Conservation (phyloP, 2,329 filamentous ascomycete species). For the Zelopaecilomyces penicillatus region DNA sequence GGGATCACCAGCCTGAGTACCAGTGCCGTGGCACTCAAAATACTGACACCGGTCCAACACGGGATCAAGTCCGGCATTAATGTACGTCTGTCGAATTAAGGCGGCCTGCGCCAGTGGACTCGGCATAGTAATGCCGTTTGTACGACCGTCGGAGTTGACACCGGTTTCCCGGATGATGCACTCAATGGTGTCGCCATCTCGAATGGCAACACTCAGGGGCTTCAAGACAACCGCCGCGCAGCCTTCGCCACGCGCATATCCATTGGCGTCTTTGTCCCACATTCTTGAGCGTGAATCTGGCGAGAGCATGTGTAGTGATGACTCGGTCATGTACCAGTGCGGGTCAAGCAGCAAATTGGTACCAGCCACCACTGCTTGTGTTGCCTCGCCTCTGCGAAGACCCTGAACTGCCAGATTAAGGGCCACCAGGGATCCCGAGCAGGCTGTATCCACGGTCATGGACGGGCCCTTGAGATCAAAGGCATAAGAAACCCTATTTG, state of each 20-base stretch:
- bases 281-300: conserved; percentile 25
- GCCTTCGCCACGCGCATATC: conserved; percentile 46
- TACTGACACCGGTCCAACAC: conserved; percentile 27
- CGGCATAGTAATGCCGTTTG: conserved; percentile 11
- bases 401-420: conserved; percentile 19
- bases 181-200: conserved; percentile 18
- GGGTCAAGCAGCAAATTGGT: conserved; percentile 24
- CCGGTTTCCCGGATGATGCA: conserved; percentile 16
- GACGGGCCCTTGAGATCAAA: conserved; percentile 17
- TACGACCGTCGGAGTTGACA: conserved; percentile 16
- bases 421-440: conserved; percentile 17
- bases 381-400: conserved; percentile 22
- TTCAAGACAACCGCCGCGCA: conserved; percentile 40
- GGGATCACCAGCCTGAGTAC: conserved; percentile 37
- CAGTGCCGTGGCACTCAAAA: conserved; percentile 37
- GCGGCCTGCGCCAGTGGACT: conserved; percentile 32
- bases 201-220: conserved; percentile 32
- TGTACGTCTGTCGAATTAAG: conserved; percentile 31
- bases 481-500: conserved; percentile 8
- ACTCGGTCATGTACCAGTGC: conserved; percentile 3
- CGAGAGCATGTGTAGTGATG: conserved; percentile 27
- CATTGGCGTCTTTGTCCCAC: conserved; percentile 37
- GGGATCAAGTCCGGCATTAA: conserved; percentile 27
- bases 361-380: conserved; percentile 24
- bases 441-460: conserved; percentile 25